Base-by-base conservation (phyloP, 768 basidiomycete species). In the Auricularia heimuer region DNA sequence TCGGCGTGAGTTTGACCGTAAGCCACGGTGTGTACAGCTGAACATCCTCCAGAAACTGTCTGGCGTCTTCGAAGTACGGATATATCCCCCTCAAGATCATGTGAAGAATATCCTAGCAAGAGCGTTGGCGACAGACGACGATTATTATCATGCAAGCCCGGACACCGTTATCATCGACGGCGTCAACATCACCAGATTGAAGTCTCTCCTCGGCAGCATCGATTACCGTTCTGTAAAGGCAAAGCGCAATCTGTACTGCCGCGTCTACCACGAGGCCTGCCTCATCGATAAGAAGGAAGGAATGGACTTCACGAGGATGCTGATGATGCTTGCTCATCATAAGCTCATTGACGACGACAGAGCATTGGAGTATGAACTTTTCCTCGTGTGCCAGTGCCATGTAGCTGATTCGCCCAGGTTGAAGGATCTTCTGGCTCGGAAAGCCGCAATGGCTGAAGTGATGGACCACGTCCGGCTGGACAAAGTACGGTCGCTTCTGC, bases 221-320 rank as follows among this genome's bases (percentile, higher is more conserved):
- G 90, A 97, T 73, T 83, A 82, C 60, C 67, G 71, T 6, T 77
- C 77, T 45, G 83, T 94, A 67, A 79, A 87, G 64, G 82, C 83
- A 68, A 83, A 93, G 51, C 82, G 89, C 68, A 81, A 80, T 3
- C 76, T 87, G 24, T 95, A 90, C 71, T 85, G 83, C 69, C 82
- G 89, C 24, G 76, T 98, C 1, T 94, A 89, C 70, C 89, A 96
- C 71, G 96, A 98, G 78, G 94, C 95, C 2, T 79, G 77, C 68
- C 83, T 94, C 37, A 82, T 85, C 3, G 85, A 87, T 67, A 82
- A 88, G 66, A 82, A 80, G 37, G 85, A 84, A 62, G 94, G 94
- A 8, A 92, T 98, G 66, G 90, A 92, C 29, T 98, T 98, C 78
- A 91, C 87, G 1, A 83, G 86, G 56, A 96, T 96, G 91, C 81